Evolutionary conservation across 257 asterid genomes (phyloP).

Genomic region (Striga asiatica): DNA sequence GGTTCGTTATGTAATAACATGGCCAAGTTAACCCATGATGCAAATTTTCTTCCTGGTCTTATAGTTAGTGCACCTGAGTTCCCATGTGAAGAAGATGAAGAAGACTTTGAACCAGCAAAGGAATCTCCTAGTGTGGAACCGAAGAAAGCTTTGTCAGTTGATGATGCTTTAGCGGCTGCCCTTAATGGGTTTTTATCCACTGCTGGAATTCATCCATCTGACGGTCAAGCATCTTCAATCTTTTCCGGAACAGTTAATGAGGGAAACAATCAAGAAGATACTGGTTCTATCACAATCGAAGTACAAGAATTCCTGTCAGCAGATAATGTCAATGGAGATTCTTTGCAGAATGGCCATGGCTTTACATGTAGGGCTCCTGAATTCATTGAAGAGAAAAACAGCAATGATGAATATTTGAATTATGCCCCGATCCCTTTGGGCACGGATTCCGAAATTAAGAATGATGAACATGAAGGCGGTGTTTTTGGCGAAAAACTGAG

Average conservation of each 20-base stretch:
- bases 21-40: slow-evolving; percentile 22
- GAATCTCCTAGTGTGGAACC: slow-evolving; percentile 28
- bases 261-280: slow-evolving; percentile 12
- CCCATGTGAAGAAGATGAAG: slow-evolving; percentile 46
- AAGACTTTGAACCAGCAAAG: slow-evolving; percentile 23
- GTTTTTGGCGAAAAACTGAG: slow-evolving; percentile 8
- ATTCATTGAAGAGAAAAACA: slow-evolving; percentile 35
- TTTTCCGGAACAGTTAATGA: slow-evolving; percentile 13
- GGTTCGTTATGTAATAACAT: slow-evolving; percentile 25
- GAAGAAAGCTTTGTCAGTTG: slow-evolving; percentile 44
- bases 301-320: slow-evolving; percentile 22
- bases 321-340: slow-evolving; percentile 18
- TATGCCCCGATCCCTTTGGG: slow-evolving; percentile 16
- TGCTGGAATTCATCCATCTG: slow-evolving; percentile 22
- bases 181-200: slow-evolving; percentile 53
- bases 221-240: slow-evolving; percentile 14
- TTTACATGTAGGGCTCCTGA: slow-evolving; percentile 50
- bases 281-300: slow-evolving; percentile 12
- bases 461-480: slow-evolving; percentile 16
- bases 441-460: slow-evolving; percentile 14
- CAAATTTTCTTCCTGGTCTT: slow-evolving; percentile 38
- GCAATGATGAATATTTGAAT: slow-evolving; percentile 25
- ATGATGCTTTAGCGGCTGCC: slow-evolving; percentile 88
- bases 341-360: slow-evolving; percentile 29
- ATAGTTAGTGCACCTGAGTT: slow-evolving; percentile 69